phyloP scores from a whole-genome alignment of 1,284 basidiomycete species.

The Tilletia caries region DNA sequence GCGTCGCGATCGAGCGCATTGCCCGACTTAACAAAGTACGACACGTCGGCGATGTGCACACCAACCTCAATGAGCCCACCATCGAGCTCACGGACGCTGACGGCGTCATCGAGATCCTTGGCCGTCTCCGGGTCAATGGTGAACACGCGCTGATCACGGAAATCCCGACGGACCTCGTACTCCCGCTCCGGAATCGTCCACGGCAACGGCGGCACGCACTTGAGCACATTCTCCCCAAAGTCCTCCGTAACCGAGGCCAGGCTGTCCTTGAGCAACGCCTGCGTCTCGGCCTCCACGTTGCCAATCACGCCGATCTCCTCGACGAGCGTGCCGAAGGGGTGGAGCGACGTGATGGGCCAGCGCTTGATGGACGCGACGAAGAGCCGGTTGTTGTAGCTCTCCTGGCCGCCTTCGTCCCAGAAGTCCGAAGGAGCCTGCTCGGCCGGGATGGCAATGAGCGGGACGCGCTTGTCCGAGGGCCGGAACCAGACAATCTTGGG shows the following conservation, averaged over 20 bases:
- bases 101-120: conserved; percentile 89
- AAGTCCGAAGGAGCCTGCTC: conserved; percentile 97
- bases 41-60: conserved; percentile 92
- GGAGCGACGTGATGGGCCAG: conserved; percentile 78
- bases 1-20: conserved; percentile 96
- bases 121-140: conserved; percentile 87
- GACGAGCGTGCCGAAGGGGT: conserved; percentile 96
- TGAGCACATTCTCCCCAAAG: conserved; percentile 63
- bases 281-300: conserved; percentile 94
- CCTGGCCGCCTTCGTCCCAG: conserved; percentile 74
- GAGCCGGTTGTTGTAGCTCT: conserved; percentile 80
- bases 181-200: conserved; percentile 94
- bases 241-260: conserved; percentile 59
- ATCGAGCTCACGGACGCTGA: conserved; percentile 81
- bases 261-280: conserved; percentile 93
- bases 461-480: conserved; percentile 97
- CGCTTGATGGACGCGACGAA: conserved; percentile 99
- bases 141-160: conserved; percentile 80
- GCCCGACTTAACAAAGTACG: conserved; percentile 89
- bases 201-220: conserved; percentile 88
- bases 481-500: conserved; percentile 99
- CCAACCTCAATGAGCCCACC: conserved; percentile 88
- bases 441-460: conserved; percentile 91
- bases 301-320: conserved; percentile 99
- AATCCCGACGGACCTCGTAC: conserved; percentile 77